phyloP scores from a whole-genome alignment of 495 filamentous ascomycete genomes.

The Acidomyces sp. region DNA sequence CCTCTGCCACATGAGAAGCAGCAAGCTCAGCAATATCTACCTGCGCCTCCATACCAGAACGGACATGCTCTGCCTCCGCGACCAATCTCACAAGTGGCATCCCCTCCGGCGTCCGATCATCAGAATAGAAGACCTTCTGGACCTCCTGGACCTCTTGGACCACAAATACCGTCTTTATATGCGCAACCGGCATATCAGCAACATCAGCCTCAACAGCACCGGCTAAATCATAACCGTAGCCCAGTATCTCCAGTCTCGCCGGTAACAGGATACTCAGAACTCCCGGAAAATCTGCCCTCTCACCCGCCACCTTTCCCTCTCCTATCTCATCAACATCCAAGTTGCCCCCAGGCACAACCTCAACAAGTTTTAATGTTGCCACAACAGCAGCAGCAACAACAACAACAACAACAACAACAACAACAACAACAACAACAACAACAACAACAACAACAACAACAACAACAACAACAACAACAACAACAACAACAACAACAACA shows the following conservation, averaged over 20 bases:
- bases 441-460: conserved; percentile 5
- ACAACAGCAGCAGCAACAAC: conserved; percentile 8
- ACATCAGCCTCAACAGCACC: conserved; percentile 1
- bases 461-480: conserved; percentile 1
- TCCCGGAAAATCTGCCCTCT: not conserved
- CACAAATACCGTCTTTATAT: conserved; percentile 21
- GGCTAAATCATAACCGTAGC: conserved; percentile 2
- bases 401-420: conserved; percentile 4
- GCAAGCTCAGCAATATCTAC: conserved; percentile 10
- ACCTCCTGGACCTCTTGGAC: conserved; percentile 22
- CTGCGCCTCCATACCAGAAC: conserved; percentile 3
- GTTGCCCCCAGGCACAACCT: not conserved
- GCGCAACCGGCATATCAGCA: conserved; percentile 3
- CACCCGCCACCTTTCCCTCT: conserved; percentile 8
- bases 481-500: conserved; percentile 10
- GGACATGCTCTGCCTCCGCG: conserved; percentile 5
- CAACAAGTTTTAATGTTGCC: conserved; percentile 6
- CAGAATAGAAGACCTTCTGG: conserved; percentile 11
- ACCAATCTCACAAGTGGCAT: conserved; percentile 1
- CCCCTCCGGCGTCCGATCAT: not conserved
- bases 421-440: conserved; percentile 14
- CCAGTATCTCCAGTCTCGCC: conserved; percentile 18
- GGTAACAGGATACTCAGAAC: conserved; percentile 4
- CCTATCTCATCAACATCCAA: conserved; percentile 5
- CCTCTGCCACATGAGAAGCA: conserved; percentile 17